Evolutionary conservation across 208 protist genomes (phyloP).

Genomic region (Trypanosoma scelopori): DNA sequence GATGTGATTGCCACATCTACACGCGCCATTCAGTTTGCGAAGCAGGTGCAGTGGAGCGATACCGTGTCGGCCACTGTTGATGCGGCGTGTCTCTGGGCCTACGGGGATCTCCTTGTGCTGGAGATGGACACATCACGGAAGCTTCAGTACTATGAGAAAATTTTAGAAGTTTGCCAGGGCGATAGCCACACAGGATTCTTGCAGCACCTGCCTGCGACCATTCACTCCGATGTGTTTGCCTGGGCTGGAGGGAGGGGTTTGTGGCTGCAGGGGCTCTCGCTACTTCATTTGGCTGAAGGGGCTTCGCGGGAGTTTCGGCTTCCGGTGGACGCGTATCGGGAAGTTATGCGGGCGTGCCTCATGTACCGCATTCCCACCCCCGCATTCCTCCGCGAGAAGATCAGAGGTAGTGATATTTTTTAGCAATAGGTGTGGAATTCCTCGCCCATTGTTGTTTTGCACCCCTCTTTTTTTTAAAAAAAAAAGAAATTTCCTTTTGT

Average conservation of each 20-base stretch:
- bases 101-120: slow-evolving; percentile 19
- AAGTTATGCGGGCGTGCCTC: slow-evolving; percentile 35
- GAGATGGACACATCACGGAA: background rate
- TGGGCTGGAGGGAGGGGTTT: slow-evolving; percentile 19
- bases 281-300: slow-evolving; percentile 18
- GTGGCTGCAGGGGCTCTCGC: slow-evolving; percentile 17
- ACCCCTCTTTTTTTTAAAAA: slow-evolving; percentile 8
- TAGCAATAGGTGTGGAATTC: background rate
- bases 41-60: slow-evolving; percentile 4
- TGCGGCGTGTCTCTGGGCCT: slow-evolving; percentile 19
- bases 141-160: slow-evolving; percentile 18
- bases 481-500: no score
- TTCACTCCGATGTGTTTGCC: slow-evolving; percentile 29
- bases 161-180: slow-evolving; percentile 12
- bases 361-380: slow-evolving; percentile 32
- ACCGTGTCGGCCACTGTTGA: background rate
- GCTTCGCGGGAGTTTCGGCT: slow-evolving; percentile 16
- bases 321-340: slow-evolving; percentile 31
- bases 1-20: slow-evolving; percentile 4
- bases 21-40: slow-evolving; percentile 11
- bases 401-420: background rate
- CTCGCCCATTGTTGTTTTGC: background rate
- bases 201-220: slow-evolving; percentile 12
- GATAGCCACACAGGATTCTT: slow-evolving; percentile 2
- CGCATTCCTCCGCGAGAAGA: slow-evolving; percentile 18